Evolutionary conservation across 2,329 filamentous ascomycete genomes (phyloP).

Genomic region (Fusarium globosum): DNA sequence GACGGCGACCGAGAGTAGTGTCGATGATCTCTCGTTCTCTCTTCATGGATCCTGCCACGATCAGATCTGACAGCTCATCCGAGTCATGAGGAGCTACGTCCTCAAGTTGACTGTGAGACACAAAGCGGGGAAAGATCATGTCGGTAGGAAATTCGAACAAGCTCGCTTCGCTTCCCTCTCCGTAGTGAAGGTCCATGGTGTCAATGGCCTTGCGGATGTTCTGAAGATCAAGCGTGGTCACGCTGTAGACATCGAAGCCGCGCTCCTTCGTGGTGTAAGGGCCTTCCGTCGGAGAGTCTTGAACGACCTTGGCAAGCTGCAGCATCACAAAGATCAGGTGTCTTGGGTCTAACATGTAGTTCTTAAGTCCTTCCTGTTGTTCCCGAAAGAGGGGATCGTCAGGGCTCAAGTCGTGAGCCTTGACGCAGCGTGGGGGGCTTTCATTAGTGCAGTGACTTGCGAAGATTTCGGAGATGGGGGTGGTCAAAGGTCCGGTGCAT

Average conservation of each 20-base stretch:
- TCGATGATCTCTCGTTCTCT: not conserved
- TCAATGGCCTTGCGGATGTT: not conserved
- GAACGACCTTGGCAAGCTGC: not conserved
- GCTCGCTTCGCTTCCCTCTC: not conserved
- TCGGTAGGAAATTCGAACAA: not conserved
- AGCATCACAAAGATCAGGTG: not conserved
- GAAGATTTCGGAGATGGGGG: not conserved
- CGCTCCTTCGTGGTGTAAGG: not conserved
- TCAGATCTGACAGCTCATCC: not conserved
- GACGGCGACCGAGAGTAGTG: not conserved
- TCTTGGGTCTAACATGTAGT: too few species aligned
- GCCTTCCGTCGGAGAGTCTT: not conserved
- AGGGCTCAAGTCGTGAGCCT: not conserved
- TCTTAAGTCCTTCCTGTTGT: too few species aligned
- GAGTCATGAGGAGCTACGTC: not conserved
- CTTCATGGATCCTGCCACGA: not conserved
- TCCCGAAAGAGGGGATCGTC: not conserved
- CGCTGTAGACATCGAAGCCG: not conserved
- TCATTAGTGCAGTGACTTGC: not conserved
- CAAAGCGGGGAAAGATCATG: not conserved
- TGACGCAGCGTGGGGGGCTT: not conserved
- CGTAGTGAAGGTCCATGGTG: not conserved
- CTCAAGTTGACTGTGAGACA: fast-evolving
- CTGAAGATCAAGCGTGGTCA: not conserved
- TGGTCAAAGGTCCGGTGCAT: not conserved